Evolutionary conservation across 345 rosid species (phyloP).

Genomic region (Lumnitzera racemosa): DNA sequence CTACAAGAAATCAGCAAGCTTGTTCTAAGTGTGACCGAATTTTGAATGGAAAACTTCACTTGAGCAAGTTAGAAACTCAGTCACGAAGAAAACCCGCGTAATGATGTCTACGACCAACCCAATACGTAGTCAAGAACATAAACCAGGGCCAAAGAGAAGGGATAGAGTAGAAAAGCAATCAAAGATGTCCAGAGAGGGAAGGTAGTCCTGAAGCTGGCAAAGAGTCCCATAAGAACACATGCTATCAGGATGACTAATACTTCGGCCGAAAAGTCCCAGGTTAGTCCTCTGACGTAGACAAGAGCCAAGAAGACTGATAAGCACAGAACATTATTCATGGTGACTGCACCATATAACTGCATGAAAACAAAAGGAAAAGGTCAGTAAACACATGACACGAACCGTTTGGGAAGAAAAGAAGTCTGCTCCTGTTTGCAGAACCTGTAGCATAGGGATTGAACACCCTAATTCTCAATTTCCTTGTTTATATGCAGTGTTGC

Average conservation of each 20-base stretch:
- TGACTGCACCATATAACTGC: constrained; percentile 89
- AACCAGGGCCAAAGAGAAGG: constrained; percentile 77
- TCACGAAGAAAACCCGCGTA: neutral
- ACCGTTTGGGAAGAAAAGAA: too few species aligned
- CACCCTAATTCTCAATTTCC: too few species aligned
- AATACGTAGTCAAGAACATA: constrained; percentile 72
- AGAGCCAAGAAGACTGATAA: constrained; percentile 84
- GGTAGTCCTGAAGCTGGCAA: constrained; percentile 79
- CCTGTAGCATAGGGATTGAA: too few species aligned
- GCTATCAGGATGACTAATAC: constrained; percentile 80
- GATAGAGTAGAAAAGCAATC: constrained; percentile 64
- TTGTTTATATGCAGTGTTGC: too few species aligned
- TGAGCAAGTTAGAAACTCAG: neutral
- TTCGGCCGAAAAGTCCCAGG: constrained; percentile 97
- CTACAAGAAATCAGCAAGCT: too few species aligned
- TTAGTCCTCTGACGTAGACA: constrained; percentile 67
- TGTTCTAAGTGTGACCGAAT: too few species aligned
- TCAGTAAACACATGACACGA: neutral
- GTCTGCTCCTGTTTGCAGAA: too few species aligned
- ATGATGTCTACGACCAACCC: constrained; percentile 73
- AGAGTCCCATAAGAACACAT: constrained; percentile 71
- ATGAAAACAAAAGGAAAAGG: constrained; percentile 7
- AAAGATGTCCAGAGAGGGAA: constrained; percentile 91
- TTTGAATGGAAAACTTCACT: too few species aligned
- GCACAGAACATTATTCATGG: constrained; percentile 90